Conservation (phyloP, 495 filamentous ascomycete species). For the Entonaema liquescens region DNA sequence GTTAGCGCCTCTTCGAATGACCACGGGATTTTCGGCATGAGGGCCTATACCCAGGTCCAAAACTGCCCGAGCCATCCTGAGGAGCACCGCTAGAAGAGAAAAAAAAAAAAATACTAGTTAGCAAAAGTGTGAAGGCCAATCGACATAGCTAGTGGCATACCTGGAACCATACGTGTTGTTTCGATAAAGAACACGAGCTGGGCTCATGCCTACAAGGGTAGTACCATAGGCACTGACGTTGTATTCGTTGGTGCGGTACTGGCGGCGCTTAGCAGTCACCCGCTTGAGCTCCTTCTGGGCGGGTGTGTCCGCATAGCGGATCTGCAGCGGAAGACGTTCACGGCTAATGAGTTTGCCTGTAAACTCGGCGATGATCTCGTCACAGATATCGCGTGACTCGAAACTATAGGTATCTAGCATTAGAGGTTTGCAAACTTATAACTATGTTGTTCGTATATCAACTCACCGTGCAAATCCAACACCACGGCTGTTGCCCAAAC, state of each 20-base stretch:
- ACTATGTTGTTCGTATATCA: not conserved
- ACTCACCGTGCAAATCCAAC: constrained; percentile 95
- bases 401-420: constrained; percentile 68
- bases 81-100: constrained; percentile 1
- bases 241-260: constrained; percentile 95
- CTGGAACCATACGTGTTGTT: constrained; percentile 1
- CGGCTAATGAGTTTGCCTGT: constrained; percentile 75
- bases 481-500: constrained; percentile 89
- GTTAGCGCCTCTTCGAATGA: constrained; percentile 17
- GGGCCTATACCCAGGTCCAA: constrained; percentile 19
- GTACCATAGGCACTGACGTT: constrained; percentile 72
- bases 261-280: constrained; percentile 88
- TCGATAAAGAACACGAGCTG: constrained; percentile 48
- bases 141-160: constrained; percentile 8
- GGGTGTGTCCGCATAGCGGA: constrained; percentile 95
- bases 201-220: constrained; percentile 59
- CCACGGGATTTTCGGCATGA: not conserved
- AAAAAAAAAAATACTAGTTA: constrained; percentile 7
- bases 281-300: constrained; percentile 96
- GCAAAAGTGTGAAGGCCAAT: not conserved
- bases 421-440: constrained; percentile 23
- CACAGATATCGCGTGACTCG: constrained; percentile 84
- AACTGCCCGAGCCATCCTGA: not conserved
- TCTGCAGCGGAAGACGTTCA: constrained; percentile 81
- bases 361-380: constrained; percentile 83